phyloP scores from a whole-genome alignment of 495 filamentous ascomycete species.

The Talaromyces wortmannii region DNA sequence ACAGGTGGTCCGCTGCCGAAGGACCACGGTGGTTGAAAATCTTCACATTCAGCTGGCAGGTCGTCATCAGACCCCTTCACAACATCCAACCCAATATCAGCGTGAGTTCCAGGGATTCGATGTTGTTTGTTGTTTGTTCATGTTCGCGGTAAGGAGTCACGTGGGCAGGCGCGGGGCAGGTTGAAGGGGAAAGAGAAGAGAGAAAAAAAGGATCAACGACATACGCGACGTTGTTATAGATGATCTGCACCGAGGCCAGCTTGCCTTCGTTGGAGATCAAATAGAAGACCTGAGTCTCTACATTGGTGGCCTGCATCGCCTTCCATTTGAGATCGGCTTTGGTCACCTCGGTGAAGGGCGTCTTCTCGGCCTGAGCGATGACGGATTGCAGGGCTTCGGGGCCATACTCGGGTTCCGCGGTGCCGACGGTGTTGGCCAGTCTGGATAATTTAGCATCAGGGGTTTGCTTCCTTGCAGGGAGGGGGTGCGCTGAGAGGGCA shows the following conservation, averaged over 20 bases:
- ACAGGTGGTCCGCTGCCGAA: constrained; percentile 40
- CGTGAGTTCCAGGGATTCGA: not conserved
- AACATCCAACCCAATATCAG: constrained; percentile 16
- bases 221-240: constrained; percentile 82
- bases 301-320: constrained; percentile 60
- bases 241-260: constrained; percentile 64
- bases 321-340: constrained; percentile 66
- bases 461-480: too few species aligned
- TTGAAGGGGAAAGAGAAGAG: not conserved
- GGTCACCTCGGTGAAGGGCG: constrained; percentile 60
- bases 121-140: too few species aligned
- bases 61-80: constrained; percentile 63
- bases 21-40: constrained; percentile 61
- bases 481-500: not conserved
- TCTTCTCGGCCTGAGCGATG: constrained; percentile 57
- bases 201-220: not conserved
- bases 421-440: constrained; percentile 72
- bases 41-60: constrained; percentile 72
- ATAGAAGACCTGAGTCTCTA: constrained; percentile 82
- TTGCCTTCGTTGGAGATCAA: constrained; percentile 59
- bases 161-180: not conserved
- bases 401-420: constrained; percentile 78
- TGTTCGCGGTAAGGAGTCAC: not conserved
- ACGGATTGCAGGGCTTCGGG: constrained; percentile 68
- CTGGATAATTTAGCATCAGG: constrained; percentile 25